phyloP scores from a whole-genome alignment of 495 filamentous ascomycete genomes.

The Neurospora tetraspora region DNA sequence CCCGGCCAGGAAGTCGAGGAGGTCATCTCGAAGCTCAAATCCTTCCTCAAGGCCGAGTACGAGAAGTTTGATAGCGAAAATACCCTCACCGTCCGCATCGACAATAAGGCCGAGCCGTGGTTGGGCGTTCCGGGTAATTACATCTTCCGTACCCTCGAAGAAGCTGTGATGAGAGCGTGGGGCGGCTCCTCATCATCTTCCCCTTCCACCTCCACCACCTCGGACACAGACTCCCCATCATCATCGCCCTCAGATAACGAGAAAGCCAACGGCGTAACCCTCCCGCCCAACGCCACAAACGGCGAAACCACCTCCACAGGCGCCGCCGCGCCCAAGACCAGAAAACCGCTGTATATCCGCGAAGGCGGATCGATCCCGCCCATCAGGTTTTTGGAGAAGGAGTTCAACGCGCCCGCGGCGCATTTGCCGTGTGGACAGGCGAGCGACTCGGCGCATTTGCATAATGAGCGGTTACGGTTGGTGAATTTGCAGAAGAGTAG shows the following conservation, averaged over 20 bases:
- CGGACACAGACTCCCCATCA: background rate
- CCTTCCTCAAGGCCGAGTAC: constrained; percentile 65
- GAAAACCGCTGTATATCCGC: constrained; percentile 76
- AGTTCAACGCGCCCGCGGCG: constrained; percentile 84
- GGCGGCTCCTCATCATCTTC: constrained; percentile 1
- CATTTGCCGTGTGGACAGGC: constrained; percentile 93
- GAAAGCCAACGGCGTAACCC: background rate
- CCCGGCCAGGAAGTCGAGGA: constrained; percentile 77
- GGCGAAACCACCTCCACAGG: constrained; percentile 2
- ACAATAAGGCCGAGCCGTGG: constrained; percentile 93
- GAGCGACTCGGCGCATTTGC: constrained; percentile 87
- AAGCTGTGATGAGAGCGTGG: constrained; percentile 82
- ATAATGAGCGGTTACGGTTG: constrained; percentile 83
- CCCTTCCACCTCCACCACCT: background rate
- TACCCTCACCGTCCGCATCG: constrained; percentile 69
- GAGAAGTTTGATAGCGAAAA: constrained; percentile 65
- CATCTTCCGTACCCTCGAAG: constrained; percentile 80
- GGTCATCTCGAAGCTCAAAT: constrained; percentile 55
- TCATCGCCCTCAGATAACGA: background rate
- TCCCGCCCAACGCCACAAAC: constrained; percentile 7
- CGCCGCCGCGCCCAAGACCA: constrained; percentile 16
- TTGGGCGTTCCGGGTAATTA: constrained; percentile 84
- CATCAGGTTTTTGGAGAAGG: constrained; percentile 89
- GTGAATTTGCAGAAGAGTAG: constrained; percentile 83
- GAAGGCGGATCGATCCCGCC: constrained; percentile 92